Evolutionary conservation across 306 rosid species (phyloP).

Genomic region (Acacia melanoxylon): DNA sequence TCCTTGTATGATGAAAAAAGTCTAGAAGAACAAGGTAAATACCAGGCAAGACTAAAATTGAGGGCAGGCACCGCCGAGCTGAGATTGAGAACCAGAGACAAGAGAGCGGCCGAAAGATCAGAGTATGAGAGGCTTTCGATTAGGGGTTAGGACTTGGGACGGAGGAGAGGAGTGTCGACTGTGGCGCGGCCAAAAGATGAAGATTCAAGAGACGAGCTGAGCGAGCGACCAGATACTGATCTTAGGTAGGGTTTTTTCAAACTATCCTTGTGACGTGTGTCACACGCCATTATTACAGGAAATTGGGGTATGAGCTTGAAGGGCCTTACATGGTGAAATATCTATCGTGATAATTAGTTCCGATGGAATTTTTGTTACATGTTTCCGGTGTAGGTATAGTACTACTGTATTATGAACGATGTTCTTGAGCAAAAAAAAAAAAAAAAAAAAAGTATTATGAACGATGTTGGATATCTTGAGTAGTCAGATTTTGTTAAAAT

Average conservation of each 20-base stretch:
- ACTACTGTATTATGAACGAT: neutral
- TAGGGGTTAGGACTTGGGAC: too few relatives aligned
- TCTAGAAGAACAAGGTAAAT: neutral
- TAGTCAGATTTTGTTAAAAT: neutral
- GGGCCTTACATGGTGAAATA: slow-evolving; percentile 98
- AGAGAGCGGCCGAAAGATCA: too few relatives aligned
- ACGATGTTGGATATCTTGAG: neutral
- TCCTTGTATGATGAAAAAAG: neutral
- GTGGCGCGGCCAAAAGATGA: too few relatives aligned
- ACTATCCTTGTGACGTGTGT: too few relatives aligned
- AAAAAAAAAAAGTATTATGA: too few relatives aligned
- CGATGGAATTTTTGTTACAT: slow-evolving; percentile 41
- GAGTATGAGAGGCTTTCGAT: too few relatives aligned
- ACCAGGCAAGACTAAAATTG: slow-evolving; percentile 43
- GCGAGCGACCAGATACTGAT: too few relatives aligned
- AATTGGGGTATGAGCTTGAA: slow-evolving; percentile 90
- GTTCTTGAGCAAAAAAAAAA: too few relatives aligned
- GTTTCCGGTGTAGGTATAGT: slow-evolving; percentile 23
- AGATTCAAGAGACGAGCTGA: too few relatives aligned
- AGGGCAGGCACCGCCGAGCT: too few relatives aligned
- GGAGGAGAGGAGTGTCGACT: too few relatives aligned
- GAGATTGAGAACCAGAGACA: too few relatives aligned
- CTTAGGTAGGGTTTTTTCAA: fast-evolving
- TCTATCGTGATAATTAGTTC: slow-evolving; percentile 38
- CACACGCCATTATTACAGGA: slow-evolving; percentile 91